Percentiles rank a stretch among this genome's conserved stretches.
phyloP scores from a whole-genome alignment of 768 basidiomycete species.

The Boletellus ananas region DNA sequence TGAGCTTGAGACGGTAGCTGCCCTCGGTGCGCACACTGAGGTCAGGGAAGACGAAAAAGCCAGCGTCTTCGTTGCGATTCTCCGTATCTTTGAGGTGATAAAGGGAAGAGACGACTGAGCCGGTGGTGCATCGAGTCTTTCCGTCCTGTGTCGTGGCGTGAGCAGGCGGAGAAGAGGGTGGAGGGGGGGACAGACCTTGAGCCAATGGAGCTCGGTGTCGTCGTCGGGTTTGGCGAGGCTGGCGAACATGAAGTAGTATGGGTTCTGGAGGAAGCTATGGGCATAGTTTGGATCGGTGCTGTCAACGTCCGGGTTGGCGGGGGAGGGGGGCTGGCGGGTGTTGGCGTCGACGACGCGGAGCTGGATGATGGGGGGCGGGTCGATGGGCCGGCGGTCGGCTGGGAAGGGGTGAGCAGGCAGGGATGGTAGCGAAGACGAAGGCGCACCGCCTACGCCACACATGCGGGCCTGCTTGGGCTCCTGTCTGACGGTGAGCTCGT shows the following conservation, averaged over 20 bases:
- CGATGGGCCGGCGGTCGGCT: conserved; percentile 95
- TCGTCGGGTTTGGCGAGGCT: conserved; percentile 85
- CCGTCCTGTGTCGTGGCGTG: conserved; percentile 62
- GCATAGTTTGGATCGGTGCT: conserved; percentile 41
- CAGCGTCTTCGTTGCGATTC: conserved; percentile 64
- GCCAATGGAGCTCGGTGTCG: conserved; percentile 85
- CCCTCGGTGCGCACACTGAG: conserved; percentile 91
- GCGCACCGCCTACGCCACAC: conserved; percentile 85
- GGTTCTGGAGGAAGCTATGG: conserved; percentile 76
- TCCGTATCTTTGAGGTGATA: conserved; percentile 86
- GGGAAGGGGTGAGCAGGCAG: conserved; percentile 9
- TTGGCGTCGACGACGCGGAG: conserved; percentile 77
- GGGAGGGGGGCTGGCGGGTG: conserved; percentile 29
- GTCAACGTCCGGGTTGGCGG: conserved; percentile 29
- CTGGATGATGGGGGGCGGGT: conserved; percentile 96
- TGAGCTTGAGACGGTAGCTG: conserved; percentile 67
- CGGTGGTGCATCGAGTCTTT: conserved; percentile 87
- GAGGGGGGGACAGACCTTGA: conserved; percentile 47
- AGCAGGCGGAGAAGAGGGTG: neutral
- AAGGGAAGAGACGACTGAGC: conserved; percentile 83
- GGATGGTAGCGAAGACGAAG: neutral
- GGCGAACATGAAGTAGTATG: conserved; percentile 96
- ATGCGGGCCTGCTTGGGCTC: conserved; percentile 90
- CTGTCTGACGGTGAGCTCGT: conserved; percentile 82
- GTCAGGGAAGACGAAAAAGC: conserved; percentile 96